phyloP scores from a whole-genome alignment of 2,329 filamentous ascomycete genomes.

The Arthrobotrys sinensis region DNA sequence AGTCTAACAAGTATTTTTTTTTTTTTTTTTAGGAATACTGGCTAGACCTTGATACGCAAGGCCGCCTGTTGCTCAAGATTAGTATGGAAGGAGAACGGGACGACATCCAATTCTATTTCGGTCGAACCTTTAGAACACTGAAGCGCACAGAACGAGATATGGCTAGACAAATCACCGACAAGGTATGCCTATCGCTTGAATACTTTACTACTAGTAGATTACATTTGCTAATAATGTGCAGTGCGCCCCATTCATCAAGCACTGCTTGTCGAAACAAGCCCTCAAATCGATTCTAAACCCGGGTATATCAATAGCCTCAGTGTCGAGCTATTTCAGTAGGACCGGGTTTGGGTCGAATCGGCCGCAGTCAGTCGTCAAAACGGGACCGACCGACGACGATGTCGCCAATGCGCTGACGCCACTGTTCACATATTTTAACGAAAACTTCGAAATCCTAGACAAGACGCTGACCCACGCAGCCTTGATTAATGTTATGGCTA shows the following conservation, averaged over 20 bases:
- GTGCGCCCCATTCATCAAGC: constrained; percentile 93
- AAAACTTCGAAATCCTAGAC: constrained; percentile 99
- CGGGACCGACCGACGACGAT: constrained; percentile 78
- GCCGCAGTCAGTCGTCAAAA: constrained; percentile 70
- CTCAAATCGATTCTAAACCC: constrained; percentile 80
- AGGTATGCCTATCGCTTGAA: constrained; percentile 73
- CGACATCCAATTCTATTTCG: constrained; percentile 98
- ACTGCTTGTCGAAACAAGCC: constrained; percentile 86
- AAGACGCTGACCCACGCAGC: constrained; percentile 92
- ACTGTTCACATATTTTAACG: constrained; percentile 94
- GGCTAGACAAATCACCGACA: constrained; percentile 97
- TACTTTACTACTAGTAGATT: not conserved
- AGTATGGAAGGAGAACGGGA: constrained; percentile 99
- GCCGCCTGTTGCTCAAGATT: constrained; percentile 86
- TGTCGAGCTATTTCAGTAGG: constrained; percentile 79
- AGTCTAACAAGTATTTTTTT: constrained; percentile 4
- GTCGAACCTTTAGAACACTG: constrained; percentile 93
- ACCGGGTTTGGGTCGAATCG: constrained; percentile 71
- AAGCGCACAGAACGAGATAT: constrained; percentile 98
- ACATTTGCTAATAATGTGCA: constrained; percentile 67
- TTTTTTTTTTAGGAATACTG: constrained; percentile 79
- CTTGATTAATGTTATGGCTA: constrained; percentile 99
- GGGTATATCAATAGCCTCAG: constrained; percentile 79
- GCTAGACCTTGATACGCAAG: constrained; percentile 97
- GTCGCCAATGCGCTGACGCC: constrained; percentile 85